These are phyloP conservation scores for Suhomyces bribrorum DNA, from an alignment of 1,139 yeast genomes.

Conservation along the genomic window DNA sequence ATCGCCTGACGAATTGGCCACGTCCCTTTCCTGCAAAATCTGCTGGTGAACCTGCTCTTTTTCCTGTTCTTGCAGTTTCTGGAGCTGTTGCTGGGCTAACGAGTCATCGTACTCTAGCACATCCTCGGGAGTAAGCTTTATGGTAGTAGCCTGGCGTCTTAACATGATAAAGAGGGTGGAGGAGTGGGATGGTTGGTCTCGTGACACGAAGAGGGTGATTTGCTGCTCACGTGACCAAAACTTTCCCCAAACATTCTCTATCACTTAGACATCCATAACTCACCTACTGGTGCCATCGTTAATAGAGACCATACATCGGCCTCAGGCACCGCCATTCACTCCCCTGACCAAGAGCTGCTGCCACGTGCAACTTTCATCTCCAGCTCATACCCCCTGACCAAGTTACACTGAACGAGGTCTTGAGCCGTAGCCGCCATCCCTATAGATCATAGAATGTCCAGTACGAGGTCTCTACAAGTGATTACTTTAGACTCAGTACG, in stretches of 20 bases:
- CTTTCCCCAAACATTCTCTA: not conserved
- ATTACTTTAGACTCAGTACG: conserved; percentile 30
- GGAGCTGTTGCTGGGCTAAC: conserved; percentile 9
- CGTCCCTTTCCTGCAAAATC: conserved; percentile 9
- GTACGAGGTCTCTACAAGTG: conserved; percentile 32
- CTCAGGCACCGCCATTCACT: not conserved
- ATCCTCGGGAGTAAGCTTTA: conserved; percentile 66
- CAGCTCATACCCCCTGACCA: conserved; percentile 2
- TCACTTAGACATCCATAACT: not conserved
- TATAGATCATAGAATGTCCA: conserved; percentile 24
- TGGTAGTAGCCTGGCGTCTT: conserved; percentile 64
- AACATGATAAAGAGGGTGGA: too few relatives aligned
- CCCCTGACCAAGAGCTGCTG: conserved; percentile 3
- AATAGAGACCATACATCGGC: not conserved
- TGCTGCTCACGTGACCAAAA: not conserved
- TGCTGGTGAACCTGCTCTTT: conserved; percentile 3
- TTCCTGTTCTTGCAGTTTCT: conserved; percentile 8
- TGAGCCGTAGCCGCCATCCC: conserved; percentile 1
- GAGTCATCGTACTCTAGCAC: conserved; percentile 60
- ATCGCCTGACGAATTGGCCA: conserved; percentile 1
- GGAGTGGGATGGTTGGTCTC: not conserved
- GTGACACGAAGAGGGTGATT: too few relatives aligned
- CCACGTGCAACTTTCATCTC: conserved; percentile 5
- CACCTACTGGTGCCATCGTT: not conserved
- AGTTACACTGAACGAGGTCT: not conserved